Base-by-base conservation (phyloP, 805 yeast species). In the Lachancea waltii region DNA sequence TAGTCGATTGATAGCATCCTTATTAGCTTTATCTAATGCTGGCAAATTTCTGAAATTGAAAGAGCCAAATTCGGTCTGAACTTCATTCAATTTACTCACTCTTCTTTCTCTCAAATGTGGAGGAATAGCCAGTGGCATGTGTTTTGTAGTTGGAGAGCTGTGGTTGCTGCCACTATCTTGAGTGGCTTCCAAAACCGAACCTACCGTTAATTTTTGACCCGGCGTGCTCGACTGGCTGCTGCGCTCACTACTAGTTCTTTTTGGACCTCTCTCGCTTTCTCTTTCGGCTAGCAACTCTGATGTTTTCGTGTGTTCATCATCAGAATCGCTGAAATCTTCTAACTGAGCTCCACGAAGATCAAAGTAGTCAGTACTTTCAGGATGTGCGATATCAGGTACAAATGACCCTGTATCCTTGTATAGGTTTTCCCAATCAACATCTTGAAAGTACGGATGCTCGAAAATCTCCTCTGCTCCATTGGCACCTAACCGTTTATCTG, bases 21-120 rank as follows among this genome's bases (percentile, higher is more conserved):
- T 86, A 55, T 92, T 92, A 7, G 95, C 97, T 51, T 83, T 84
- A 50, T 92, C 97, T 40, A 94, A 70, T 5, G 92, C 92, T 4
- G 90, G 80, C 45, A 92, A 64, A 56, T 92, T 92, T 47, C 96
- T 71, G 63, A 85, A 92, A 42, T 85, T 81, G 60, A 92, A 92
- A 3, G 92, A 81, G 0, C 99, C 99, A 71, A 92, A 92, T 51
- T 90, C 90, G 6, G 75, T 66, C 6, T 69, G 65, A 17, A 81
- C 72, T 40, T 82, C 90, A 36, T 81, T 81, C 43, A 85, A 59
- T 47, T 85, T 72, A 45, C 85, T 75, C 3, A 85, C 77, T 35
- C 92, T 67, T 41, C 90, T 70, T 47, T 85, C 95, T 33, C 85
- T 68, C 49, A 75, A 64, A 44, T 70, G 74, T 8, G 73, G 67